phyloP scores from a whole-genome alignment of 495 filamentous ascomycete genomes.

The Aspergillus campestris region DNA sequence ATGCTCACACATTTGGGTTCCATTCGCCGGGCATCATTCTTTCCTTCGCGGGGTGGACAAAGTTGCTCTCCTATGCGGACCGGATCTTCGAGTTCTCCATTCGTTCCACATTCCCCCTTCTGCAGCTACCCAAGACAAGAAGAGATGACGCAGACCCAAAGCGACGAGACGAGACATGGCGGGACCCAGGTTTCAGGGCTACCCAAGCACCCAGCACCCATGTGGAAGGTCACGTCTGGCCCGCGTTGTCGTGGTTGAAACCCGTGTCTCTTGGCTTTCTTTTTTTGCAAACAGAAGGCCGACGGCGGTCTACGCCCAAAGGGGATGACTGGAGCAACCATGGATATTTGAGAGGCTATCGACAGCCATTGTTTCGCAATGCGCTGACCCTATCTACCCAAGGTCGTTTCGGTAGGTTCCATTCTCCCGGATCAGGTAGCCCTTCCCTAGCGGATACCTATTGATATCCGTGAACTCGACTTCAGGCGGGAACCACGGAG shows the following conservation, averaged over 20 bases:
- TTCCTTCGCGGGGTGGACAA: no score
- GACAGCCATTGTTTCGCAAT: conserved; percentile 1
- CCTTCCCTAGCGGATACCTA: no score
- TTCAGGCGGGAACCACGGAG: conserved; percentile 15
- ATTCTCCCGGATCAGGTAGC: neutral
- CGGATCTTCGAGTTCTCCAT: conserved; percentile 28
- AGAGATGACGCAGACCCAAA: conserved; percentile 12
- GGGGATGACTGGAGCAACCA: neutral
- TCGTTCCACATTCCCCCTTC: conserved; percentile 24
- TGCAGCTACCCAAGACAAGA: conserved; percentile 26
- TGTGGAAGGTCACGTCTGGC: conserved; percentile 52
- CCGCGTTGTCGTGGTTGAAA: conserved; percentile 17
- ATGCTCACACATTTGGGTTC: no score
- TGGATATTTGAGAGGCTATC: conserved; percentile 1
- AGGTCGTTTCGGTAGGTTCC: neutral
- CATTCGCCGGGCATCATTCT: no score
- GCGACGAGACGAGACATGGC: conserved; percentile 10
- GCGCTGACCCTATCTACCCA: neutral
- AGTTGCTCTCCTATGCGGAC: conserved; percentile 1
- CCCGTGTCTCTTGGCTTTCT: conserved; percentile 2
- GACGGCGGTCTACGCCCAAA: conserved; percentile 14
- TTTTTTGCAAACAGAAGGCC: conserved; percentile 25
- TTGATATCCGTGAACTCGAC: conserved; percentile 13
- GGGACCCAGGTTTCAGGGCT: conserved; percentile 18
- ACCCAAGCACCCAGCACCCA: conserved; percentile 24